Evolutionary conservation across 345 rosid species (phyloP).

Genomic region (Gossypium raimondii): DNA sequence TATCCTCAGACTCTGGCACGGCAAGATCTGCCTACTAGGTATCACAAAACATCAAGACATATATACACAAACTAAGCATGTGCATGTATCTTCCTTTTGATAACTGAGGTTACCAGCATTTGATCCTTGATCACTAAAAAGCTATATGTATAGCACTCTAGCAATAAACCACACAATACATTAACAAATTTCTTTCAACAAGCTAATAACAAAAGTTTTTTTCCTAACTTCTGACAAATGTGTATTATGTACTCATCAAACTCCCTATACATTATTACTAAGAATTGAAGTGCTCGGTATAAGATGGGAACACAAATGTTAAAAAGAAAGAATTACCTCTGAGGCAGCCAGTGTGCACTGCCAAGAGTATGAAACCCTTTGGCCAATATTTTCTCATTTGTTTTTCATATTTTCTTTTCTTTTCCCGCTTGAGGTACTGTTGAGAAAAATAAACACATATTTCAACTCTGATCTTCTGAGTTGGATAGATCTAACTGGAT

Average conservation of each 20-base stretch:
- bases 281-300: conserved; percentile 19
- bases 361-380: conserved; percentile 21
- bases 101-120: neutral
- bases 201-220: conserved; percentile 9
- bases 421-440: conserved; percentile 15
- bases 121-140: neutral
- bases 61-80: neutral
- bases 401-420: conserved; percentile 2
- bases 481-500: conserved; percentile 20
- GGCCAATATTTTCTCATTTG: conserved; percentile 13
- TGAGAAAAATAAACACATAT: conserved; percentile 22
- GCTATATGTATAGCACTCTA: neutral
- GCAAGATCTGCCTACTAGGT: conserved; percentile 13
- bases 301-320: conserved; percentile 21
- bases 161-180: neutral
- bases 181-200: conserved; percentile 30
- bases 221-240: neutral
- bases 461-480: conserved; percentile 25
- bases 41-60: conserved; percentile 1
- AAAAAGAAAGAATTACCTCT: conserved; percentile 32
- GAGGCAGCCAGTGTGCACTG: conserved; percentile 20
- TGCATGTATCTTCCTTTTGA: neutral
- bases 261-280: conserved; percentile 27
- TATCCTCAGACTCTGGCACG: neutral
- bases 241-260: conserved; percentile 14